These are phyloP conservation scores for Sporothrix schenckii DNA, from an alignment of 2,329 filamentous ascomycete genomes.

Conservation along the genomic window DNA sequence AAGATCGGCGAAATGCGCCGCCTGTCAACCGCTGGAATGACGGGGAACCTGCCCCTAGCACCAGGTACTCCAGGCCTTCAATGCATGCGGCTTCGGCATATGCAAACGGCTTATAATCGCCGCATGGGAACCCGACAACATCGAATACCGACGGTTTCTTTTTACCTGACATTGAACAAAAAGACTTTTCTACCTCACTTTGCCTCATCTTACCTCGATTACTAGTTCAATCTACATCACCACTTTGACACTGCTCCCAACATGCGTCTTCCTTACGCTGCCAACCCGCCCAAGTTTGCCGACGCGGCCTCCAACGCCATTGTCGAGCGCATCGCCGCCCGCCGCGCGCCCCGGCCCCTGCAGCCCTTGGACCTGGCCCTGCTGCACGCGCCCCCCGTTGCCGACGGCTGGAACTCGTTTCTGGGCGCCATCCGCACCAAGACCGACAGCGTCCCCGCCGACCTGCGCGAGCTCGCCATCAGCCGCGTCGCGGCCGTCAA, in stretches of 20 bases:
- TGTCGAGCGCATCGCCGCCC: constrained; percentile 64
- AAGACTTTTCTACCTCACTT: not conserved
- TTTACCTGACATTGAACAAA: not conserved
- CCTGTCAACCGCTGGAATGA: not conserved
- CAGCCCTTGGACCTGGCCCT: constrained; percentile 76
- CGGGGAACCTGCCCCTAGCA: not conserved
- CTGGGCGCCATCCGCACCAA: constrained; percentile 64
- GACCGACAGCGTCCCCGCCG: constrained; percentile 56
- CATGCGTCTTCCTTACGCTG: constrained; percentile 70
- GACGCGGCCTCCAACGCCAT: constrained; percentile 57
- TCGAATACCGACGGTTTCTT: not conserved
- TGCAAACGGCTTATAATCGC: constrained; percentile 9
- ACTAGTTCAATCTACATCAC: too few species aligned
- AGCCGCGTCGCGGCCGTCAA: constrained; percentile 80
- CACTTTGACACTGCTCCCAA: not conserved
- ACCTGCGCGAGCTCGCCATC: constrained; percentile 76
- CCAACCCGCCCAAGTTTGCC: constrained; percentile 54
- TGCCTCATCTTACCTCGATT: not conserved
- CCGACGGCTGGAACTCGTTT: constrained; percentile 75
- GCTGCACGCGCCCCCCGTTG: constrained; percentile 72
- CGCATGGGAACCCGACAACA: not conserved
- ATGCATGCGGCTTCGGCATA: constrained; percentile 14
- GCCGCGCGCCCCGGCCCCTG: constrained; percentile 69
- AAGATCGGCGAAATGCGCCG: constrained; percentile 17
- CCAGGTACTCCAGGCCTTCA: too few species aligned